Evolutionary conservation across 2,329 filamentous ascomycete species (phyloP).

Genomic region (Alternaria triticina): DNA sequence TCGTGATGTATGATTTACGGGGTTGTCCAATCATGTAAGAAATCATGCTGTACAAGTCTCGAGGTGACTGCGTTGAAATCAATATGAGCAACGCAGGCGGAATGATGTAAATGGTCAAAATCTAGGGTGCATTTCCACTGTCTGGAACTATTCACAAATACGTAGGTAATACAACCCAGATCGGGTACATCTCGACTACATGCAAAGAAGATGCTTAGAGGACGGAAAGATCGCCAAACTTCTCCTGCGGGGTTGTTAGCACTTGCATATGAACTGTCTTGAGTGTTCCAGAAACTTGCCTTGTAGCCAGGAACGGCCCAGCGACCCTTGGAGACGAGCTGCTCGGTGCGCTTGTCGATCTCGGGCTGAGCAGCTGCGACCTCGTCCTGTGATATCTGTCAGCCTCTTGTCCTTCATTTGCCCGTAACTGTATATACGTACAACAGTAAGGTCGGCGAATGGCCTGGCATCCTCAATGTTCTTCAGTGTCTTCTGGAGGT

Average conservation of each 20-base stretch:
- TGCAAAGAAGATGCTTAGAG: constrained; percentile 67
- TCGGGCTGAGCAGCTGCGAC: constrained; percentile 92
- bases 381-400: constrained; percentile 73
- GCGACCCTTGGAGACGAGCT: constrained; percentile 96
- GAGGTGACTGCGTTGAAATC: neutral
- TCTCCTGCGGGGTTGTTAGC: constrained; percentile 76
- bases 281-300: constrained; percentile 62
- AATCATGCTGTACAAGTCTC: no score
- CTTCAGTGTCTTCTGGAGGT: constrained; percentile 90
- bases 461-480: constrained; percentile 97
- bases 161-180: constrained; percentile 49
- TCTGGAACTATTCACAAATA: constrained; percentile 49
- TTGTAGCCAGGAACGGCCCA: constrained; percentile 99
- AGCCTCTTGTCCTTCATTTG: constrained; percentile 17
- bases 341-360: constrained; percentile 94
- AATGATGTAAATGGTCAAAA: constrained; percentile 4
- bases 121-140: constrained; percentile 41
- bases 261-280: neutral
- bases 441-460: constrained; percentile 96
- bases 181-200: constrained; percentile 37
- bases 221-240: constrained; percentile 95
- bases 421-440: constrained; percentile 62
- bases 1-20: neutral
- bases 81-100: neutral
- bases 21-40: neutral